Percentiles rank a stretch among this genome's conserved stretches.
phyloP scores from a whole-genome alignment of 768 basidiomycete genomes.

The Amanita inopinata region DNA sequence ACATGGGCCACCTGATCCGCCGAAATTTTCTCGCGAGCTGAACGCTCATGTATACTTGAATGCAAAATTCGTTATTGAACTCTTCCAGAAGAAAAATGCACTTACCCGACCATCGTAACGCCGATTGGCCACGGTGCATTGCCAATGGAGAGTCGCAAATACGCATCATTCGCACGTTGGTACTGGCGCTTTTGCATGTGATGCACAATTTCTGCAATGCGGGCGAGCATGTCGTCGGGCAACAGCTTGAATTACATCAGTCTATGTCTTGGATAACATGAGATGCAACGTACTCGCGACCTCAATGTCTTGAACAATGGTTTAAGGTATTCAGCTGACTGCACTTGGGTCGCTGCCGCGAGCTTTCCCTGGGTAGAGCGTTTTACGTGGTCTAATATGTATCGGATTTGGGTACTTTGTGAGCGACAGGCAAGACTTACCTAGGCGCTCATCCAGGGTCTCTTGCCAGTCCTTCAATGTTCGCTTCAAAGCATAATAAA shows the following conservation, averaged over 20 bases:
- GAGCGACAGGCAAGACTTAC: slow-evolving; percentile 28
- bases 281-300: slow-evolving; percentile 56
- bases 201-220: slow-evolving; percentile 90
- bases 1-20: slow-evolving; percentile 97
- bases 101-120: slow-evolving; percentile 97
- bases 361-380: slow-evolving; percentile 86
- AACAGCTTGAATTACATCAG: slow-evolving; percentile 40
- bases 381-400: slow-evolving; percentile 63
- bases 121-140: slow-evolving; percentile 99
- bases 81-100: slow-evolving; percentile 10
- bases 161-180: slow-evolving; percentile 92
- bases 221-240: slow-evolving; percentile 73
- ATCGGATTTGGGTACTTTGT: slow-evolving; percentile 5
- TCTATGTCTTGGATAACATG: slow-evolving; percentile 1
- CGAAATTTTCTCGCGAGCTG: slow-evolving; percentile 95
- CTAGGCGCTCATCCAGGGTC: slow-evolving; percentile 88
- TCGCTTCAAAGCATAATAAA: slow-evolving; percentile 91
- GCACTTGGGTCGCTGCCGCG: slow-evolving; percentile 91
- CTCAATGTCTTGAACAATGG: slow-evolving; percentile 89
- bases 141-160: slow-evolving; percentile 92
- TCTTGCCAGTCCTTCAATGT: slow-evolving; percentile 95
- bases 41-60: slow-evolving; percentile 89
- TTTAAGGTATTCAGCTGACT: slow-evolving; percentile 94
- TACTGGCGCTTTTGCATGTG: slow-evolving; percentile 96
- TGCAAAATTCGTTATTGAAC: slow-evolving; percentile 3